Percentiles rank a stretch among this genome's conserved stretches.
Evolutionary conservation across 306 rosid genomes (phyloP).

Genomic region (Cucurbita moschata): DNA sequence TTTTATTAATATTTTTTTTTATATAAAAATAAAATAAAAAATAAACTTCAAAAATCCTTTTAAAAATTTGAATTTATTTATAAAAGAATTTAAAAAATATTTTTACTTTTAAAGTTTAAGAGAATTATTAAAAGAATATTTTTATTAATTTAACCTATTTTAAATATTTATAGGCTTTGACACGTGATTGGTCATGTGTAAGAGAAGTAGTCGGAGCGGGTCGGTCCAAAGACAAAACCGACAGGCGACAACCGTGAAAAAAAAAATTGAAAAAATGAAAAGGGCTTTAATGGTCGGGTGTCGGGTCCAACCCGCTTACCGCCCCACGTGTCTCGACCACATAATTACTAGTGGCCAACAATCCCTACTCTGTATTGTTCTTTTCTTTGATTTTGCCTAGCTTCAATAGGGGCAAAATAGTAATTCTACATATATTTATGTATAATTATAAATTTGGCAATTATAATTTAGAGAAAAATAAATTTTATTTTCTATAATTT

Average conservation of each 20-base stretch:
- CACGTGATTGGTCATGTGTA: background rate
- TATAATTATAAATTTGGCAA: no score
- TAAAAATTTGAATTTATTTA: no score
- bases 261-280: background rate
- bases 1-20: no score
- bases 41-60: no score
- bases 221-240: background rate
- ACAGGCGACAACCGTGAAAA: background rate
- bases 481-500: no score
- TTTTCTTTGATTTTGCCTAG: background rate
- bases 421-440: background rate
- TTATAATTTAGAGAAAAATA: no score
- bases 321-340: slow-evolving; percentile 38
- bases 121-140: no score
- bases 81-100: no score
- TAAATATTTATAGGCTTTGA: background rate
- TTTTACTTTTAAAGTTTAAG: no score
- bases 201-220: background rate
- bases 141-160: no score
- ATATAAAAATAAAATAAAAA: no score
- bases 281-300: background rate
- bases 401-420: background rate
- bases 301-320: background rate
- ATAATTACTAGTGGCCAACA: background rate
- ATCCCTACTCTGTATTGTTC: background rate